Evolutionary conservation across 139 green algal species (phyloP).

Genomic region (Chlamydomonas sp.): DNA sequence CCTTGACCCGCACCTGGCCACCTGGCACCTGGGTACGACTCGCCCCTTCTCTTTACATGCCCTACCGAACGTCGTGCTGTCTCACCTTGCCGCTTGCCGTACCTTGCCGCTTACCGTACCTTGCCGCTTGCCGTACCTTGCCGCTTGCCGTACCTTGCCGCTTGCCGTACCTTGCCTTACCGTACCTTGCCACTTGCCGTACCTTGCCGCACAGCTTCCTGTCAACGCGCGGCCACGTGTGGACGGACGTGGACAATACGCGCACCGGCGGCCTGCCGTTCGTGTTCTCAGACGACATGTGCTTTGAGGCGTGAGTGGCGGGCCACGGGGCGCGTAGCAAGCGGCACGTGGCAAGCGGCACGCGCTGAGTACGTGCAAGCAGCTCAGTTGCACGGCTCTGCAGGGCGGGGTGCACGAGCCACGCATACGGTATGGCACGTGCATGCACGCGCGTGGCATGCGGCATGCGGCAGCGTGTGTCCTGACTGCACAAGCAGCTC

Average conservation of each 20-base stretch:
- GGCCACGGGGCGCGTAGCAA: not conserved
- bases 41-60: no score
- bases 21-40: no score
- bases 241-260: constrained; percentile 92
- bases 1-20: no score
- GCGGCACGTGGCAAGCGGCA: not conserved
- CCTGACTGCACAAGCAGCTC: no score
- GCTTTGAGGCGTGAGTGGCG: constrained; percentile 75
- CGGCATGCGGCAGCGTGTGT: no score
- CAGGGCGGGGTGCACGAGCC: no score
- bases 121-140: not conserved
- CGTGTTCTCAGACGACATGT: constrained; percentile 94
- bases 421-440: no score
- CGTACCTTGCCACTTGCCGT: not conserved
- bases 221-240: constrained; percentile 85
- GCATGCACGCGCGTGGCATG: no score
- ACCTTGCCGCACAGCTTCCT: constrained; percentile 53
- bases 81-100: no score
- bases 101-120: no score
- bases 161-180: not conserved
- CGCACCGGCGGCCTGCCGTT: constrained; percentile 93
- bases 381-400: not conserved
- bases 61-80: no score
- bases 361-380: not conserved
- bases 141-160: not conserved